Evolutionary conservation across 441 rosid species (phyloP).

Genomic region (Gossypium trilobum): DNA sequence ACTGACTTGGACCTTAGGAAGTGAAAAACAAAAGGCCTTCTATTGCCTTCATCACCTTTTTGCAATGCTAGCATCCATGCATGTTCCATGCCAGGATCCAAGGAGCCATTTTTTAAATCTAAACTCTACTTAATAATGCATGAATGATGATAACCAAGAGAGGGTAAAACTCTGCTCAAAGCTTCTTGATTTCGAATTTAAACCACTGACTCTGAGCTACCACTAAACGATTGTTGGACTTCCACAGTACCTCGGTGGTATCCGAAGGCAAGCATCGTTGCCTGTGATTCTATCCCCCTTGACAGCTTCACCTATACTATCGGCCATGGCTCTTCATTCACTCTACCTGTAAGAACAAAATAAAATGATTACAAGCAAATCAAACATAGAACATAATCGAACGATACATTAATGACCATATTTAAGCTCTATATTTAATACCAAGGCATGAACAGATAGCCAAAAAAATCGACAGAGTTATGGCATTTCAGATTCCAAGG

Average conservation of each 20-base stretch:
- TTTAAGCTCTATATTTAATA: slow-evolving; percentile 1
- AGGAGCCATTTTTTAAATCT: not conserved
- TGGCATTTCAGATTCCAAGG: not conserved
- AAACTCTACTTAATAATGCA: not conserved
- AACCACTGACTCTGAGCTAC: not conserved
- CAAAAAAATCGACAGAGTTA: not conserved
- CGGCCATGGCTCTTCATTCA: not conserved
- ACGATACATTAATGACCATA: not conserved
- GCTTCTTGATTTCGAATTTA: not conserved
- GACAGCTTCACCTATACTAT: not conserved
- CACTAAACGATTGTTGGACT: not conserved
- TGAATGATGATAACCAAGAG: not conserved
- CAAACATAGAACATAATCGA: not conserved
- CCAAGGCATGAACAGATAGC: not conserved
- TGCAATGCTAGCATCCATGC: not conserved
- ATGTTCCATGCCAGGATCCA: not conserved
- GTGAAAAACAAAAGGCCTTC: not conserved
- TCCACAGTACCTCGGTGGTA: not conserved
- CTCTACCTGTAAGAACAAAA: slow-evolving; percentile 10
- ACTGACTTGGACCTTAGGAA: not conserved
- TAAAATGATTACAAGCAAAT: slow-evolving; percentile 3
- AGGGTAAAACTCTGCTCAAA: not conserved
- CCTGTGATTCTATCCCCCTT: not conserved
- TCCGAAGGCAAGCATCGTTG: not conserved
- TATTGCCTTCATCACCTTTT: not conserved